Conservation (phyloP, 2,329 filamentous ascomycete genomes). For the Trichoderma aggressivum region DNA sequence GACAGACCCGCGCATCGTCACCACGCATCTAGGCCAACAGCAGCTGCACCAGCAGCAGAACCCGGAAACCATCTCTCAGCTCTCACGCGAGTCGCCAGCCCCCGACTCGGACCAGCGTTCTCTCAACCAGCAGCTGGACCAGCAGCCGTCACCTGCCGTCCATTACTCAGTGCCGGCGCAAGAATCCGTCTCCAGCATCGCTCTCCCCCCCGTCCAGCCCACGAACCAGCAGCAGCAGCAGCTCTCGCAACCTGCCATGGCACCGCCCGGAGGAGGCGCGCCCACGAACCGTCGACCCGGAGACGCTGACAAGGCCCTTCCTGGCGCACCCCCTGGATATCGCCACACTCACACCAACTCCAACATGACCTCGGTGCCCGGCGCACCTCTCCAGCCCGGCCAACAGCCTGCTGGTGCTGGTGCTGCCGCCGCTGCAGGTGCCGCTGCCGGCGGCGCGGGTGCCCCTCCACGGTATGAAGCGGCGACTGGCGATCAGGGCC, state of each 20-base stretch:
- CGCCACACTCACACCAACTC: constrained; percentile 51
- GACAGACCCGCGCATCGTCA: constrained; percentile 34
- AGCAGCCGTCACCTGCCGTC: constrained; percentile 42
- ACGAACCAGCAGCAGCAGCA: constrained; percentile 24
- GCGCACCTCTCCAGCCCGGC: constrained; percentile 26
- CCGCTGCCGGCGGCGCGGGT: constrained; percentile 41
- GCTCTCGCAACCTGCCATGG: constrained; percentile 40
- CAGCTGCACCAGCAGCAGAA: constrained; percentile 40
- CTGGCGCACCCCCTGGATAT: constrained; percentile 51
- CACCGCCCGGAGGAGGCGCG: constrained; percentile 42
- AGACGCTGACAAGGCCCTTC: constrained; percentile 47
- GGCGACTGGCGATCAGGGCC: constrained; percentile 44
- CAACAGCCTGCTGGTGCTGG: background rate
- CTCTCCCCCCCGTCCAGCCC: constrained; percentile 30
- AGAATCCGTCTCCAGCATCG: constrained; percentile 33
- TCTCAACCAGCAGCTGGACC: constrained; percentile 40
- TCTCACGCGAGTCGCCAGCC: constrained; percentile 59
- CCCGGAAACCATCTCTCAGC: constrained; percentile 58
- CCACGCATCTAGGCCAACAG: constrained; percentile 34
- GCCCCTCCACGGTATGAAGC: constrained; percentile 42
- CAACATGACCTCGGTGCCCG: constrained; percentile 41
- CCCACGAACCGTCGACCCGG: constrained; percentile 45
- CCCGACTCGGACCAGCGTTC: constrained; percentile 46
- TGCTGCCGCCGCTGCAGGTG: constrained; percentile 29
- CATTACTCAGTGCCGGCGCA: constrained; percentile 36